Evolutionary conservation across 768 basidiomycete genomes (phyloP).

Genomic region (Leccinum rimulosum): DNA sequence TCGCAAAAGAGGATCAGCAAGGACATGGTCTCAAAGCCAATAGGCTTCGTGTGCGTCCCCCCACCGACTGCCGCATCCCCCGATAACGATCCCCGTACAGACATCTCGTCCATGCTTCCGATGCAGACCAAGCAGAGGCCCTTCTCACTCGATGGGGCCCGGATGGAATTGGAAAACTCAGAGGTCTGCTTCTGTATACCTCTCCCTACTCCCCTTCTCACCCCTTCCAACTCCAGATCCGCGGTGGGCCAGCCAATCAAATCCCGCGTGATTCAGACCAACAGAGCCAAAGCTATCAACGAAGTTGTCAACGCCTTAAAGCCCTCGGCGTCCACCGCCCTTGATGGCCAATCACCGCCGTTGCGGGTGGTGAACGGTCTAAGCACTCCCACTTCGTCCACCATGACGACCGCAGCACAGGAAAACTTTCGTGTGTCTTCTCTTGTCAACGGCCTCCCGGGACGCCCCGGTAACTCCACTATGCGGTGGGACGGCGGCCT

Average conservation of each 20-base stretch:
- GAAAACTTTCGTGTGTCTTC: constrained; percentile 57
- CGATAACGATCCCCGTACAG: constrained; percentile 39
- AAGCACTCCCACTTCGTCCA: constrained; percentile 66
- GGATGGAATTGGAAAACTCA: constrained; percentile 84
- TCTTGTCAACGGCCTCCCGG: constrained; percentile 46
- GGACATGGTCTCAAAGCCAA: constrained; percentile 85
- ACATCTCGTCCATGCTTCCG: constrained; percentile 88
- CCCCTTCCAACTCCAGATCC: constrained; percentile 56
- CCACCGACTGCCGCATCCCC: constrained; percentile 6
- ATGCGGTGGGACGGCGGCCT: constrained; percentile 61
- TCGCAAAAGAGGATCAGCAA: constrained; percentile 63
- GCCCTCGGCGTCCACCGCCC: constrained; percentile 45
- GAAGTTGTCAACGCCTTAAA: constrained; percentile 72
- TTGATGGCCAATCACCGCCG: constrained; percentile 45
- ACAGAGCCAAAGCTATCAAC: constrained; percentile 71
- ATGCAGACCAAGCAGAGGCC: constrained; percentile 85
- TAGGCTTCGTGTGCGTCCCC: constrained; percentile 74
- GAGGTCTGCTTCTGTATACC: constrained; percentile 50
- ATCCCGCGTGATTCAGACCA: constrained; percentile 61
- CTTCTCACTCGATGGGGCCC: constrained; percentile 86
- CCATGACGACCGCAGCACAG: constrained; percentile 71
- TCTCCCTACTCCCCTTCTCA: constrained; percentile 19
- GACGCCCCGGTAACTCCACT: constrained; percentile 57
- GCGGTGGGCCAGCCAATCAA: constrained; percentile 86
- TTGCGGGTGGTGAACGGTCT: constrained; percentile 81